Base-by-base conservation (phyloP, 1,284 basidiomycete genomes). In the Ganoderma multipileum region DNA sequence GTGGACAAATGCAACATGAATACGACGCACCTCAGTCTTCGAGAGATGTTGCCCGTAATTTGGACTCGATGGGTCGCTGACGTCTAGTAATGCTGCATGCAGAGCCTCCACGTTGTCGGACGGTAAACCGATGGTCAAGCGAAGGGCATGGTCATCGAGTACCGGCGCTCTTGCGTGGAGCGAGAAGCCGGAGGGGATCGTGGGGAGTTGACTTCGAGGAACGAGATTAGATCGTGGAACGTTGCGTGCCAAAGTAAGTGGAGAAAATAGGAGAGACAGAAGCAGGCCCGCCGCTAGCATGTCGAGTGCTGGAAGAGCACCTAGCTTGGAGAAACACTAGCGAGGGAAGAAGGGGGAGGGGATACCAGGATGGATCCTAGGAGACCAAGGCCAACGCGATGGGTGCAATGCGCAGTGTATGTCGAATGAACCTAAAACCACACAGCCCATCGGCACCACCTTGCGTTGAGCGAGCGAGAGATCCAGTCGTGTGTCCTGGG, bases 31-130 rank as follows among this genome's bases (percentile, higher is more conserved):
- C 69, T 78, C 75, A 36, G 72, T 74, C 61, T 76, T 76, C 14
- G 76, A 72, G 12, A 80, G 72, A 55, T 78, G 75, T 42, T 76
- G 72, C 1, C 79, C 76, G 64, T 79, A 80, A 23, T 70, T 70
- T 5, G 67, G 44, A 66, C 71, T 77, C 12, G 65, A 61, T 0
- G 79, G 79, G 9, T 76, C 76, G 68, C 77, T 78, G 54, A 79
- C 73, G 50, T 74, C 76, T 38, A 72, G 68, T 1, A 80, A 69
- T 7, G 73, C 68, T 4, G 72, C 59, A 55, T 77, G 69, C 3
- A 80, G 75, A 16, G 73, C 76, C 8, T 44, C 28, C 16, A 71
- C 65, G 68, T 79, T 68, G 30, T 67, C 73, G 54, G 73, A 72
- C 6, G 66, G 58, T 18, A 66, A 39, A 47, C 39, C 61, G 52